A percentile compares a stretch with the other conserved stretches of the same genome.
phyloP scores from a whole-genome alignment of 306 rosid species.

The Sechiopsis laciniata region DNA sequence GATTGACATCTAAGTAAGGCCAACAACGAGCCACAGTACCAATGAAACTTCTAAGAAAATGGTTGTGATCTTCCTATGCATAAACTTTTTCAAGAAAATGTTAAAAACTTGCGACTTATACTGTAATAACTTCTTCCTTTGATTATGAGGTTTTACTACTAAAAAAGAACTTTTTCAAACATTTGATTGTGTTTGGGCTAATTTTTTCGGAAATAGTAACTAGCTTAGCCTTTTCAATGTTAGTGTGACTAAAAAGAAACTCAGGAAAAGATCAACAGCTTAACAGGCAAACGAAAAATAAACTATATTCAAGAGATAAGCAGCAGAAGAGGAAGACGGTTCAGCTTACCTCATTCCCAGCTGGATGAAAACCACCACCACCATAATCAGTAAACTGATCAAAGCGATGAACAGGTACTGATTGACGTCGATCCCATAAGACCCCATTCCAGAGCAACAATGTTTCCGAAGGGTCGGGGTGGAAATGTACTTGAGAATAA shows the following conservation, averaged over 20 bases:
- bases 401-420: conserved; percentile 78
- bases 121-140: not conserved
- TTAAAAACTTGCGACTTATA: not conserved
- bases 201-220: not conserved
- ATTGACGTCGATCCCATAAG: conserved; percentile 75
- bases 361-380: conserved; percentile 99
- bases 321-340: conserved; percentile 12
- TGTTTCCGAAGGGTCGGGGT: conserved; percentile 76
- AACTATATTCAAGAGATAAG: not conserved
- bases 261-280: not conserved
- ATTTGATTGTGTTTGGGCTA: not conserved
- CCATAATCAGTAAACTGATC: conserved; percentile 98
- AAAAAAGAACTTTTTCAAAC: not conserved
- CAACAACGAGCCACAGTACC: not conserved
- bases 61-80: not conserved
- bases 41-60: not conserved
- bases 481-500: conserved; percentile 74
- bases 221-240: not conserved
- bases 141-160: not conserved
- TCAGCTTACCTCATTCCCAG: conserved; percentile 85
- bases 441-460: conserved; percentile 97
- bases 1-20: not conserved
- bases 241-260: not conserved
- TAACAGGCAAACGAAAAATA: not conserved
- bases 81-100: not conserved